A percentile compares a stretch with the other conserved stretches of the same genome.
These are phyloP conservation scores for Backusella australiensis DNA, from an alignment of 192 early-diverging fungal genomes.

Conservation along the genomic window DNA sequence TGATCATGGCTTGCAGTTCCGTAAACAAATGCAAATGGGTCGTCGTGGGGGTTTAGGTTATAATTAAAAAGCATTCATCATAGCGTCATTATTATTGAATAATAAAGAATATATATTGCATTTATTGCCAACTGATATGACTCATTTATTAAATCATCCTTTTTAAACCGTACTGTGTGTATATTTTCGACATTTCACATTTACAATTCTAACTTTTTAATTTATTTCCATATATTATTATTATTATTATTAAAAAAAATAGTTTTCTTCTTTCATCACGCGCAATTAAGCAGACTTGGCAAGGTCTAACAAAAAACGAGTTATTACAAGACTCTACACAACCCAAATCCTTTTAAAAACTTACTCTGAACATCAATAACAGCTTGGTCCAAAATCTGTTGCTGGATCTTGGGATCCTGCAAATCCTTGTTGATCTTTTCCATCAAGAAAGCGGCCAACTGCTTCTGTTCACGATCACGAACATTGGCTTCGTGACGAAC, in stretches of 20 bases:
- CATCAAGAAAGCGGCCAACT: constrained; percentile 82
- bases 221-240: neutral
- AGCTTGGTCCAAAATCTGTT: constrained; percentile 56
- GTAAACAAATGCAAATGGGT: constrained; percentile 51
- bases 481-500: constrained; percentile 93
- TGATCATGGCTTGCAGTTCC: constrained; percentile 49
- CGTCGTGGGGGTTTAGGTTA: constrained; percentile 50
- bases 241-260: neutral
- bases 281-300: constrained; percentile 10
- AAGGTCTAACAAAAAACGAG: constrained; percentile 2
- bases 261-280: neutral
- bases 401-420: constrained; percentile 65
- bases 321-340: neutral
- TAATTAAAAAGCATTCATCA: constrained; percentile 16
- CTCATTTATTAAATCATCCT: no score
- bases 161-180: no score
- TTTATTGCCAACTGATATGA: no score
- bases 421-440: constrained; percentile 72
- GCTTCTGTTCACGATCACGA: constrained; percentile 92
- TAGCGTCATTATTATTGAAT: neutral
- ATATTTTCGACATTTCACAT: neutral
- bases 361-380: constrained; percentile 56
- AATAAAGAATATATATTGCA: neutral
- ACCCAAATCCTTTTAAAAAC: neutral
- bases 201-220: neutral